phyloP scores from a whole-genome alignment of 495 filamentous ascomycete species.

The Xylaria nigripes region DNA sequence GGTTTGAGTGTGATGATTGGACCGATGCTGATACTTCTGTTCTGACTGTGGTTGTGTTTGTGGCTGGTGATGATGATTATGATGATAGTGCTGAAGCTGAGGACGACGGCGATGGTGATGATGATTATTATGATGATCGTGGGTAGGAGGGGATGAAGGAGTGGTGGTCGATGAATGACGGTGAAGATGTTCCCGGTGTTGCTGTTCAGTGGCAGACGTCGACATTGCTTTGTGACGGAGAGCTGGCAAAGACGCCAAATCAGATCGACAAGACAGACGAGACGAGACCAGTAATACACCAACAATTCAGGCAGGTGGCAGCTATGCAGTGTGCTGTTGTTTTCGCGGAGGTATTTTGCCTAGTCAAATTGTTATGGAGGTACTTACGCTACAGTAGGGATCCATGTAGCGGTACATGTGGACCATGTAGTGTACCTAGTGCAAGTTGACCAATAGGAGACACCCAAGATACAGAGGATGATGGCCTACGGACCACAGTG shows the following conservation, averaged over 20 bases:
- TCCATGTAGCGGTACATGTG: too few relatives aligned
- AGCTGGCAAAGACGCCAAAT: constrained; percentile 11
- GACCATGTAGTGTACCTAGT: too few relatives aligned
- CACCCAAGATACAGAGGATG: too few relatives aligned
- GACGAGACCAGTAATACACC: background rate
- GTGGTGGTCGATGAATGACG: background rate
- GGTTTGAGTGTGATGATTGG: constrained; percentile 15
- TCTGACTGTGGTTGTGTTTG: background rate
- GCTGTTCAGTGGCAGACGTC: constrained; percentile 12
- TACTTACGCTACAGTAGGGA: too few relatives aligned
- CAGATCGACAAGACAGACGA: constrained; percentile 7
- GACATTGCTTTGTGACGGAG: constrained; percentile 14
- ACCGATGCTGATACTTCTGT: constrained; percentile 10
- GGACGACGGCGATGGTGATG: constrained; percentile 14
- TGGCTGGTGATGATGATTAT: constrained; percentile 9
- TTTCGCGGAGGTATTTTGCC: constrained; percentile 3
- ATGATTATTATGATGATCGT: constrained; percentile 10
- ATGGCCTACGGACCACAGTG: too few relatives aligned
- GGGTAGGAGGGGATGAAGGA: constrained; percentile 11
- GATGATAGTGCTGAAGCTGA: constrained; percentile 6
- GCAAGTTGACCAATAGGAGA: too few relatives aligned
- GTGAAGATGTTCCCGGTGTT: constrained; percentile 3
- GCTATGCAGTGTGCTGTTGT: constrained; percentile 1
- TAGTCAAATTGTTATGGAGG: background rate
- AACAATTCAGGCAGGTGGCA: constrained; percentile 10